Percentiles rank a stretch among this genome's conserved stretches.
These are phyloP conservation scores for Phaseolus coccineus DNA, from an alignment of 331 rosid species.

Conservation along the genomic window DNA sequence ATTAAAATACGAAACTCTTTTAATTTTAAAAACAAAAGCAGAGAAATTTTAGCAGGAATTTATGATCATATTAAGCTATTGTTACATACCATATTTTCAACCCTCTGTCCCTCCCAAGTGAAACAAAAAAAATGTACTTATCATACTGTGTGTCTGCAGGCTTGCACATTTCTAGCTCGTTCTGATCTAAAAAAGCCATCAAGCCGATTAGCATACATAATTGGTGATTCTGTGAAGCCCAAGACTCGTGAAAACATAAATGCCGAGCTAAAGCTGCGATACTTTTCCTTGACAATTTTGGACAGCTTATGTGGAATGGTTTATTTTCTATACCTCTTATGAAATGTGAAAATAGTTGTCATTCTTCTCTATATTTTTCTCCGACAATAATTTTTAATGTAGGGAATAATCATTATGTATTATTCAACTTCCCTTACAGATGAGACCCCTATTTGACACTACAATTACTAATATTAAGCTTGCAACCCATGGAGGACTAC, in stretches of 20 bases:
- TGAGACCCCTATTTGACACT: constrained; percentile 88
- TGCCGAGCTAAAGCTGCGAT: constrained; percentile 88
- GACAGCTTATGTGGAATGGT: constrained; percentile 98
- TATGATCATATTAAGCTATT: constrained; percentile 4
- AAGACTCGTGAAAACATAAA: constrained; percentile 84
- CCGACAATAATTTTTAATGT: constrained; percentile 9
- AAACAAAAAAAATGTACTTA: constrained; percentile 12
- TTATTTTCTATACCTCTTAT: constrained; percentile 42
- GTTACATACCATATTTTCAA: background rate
- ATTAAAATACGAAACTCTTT: background rate
- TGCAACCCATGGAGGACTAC: constrained; percentile 92
- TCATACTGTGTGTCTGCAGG: constrained; percentile 60
- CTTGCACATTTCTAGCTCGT: constrained; percentile 93
- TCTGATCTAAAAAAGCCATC: constrained; percentile 88
- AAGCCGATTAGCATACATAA: constrained; percentile 78
- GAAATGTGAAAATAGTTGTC: constrained; percentile 18
- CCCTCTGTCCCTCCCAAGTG: background rate
- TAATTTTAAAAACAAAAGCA: background rate
- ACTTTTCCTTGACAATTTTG: constrained; percentile 84
- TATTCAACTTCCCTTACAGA: constrained; percentile 63
- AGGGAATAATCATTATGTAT: constrained; percentile 2
- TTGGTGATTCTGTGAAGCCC: constrained; percentile 86
- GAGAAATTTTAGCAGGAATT: background rate
- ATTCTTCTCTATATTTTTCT: constrained; percentile 9
- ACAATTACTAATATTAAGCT: constrained; percentile 91